These are phyloP conservation scores for Alternaria panax DNA, from an alignment of 2,329 filamentous ascomycete species.

Conservation along the genomic window DNA sequence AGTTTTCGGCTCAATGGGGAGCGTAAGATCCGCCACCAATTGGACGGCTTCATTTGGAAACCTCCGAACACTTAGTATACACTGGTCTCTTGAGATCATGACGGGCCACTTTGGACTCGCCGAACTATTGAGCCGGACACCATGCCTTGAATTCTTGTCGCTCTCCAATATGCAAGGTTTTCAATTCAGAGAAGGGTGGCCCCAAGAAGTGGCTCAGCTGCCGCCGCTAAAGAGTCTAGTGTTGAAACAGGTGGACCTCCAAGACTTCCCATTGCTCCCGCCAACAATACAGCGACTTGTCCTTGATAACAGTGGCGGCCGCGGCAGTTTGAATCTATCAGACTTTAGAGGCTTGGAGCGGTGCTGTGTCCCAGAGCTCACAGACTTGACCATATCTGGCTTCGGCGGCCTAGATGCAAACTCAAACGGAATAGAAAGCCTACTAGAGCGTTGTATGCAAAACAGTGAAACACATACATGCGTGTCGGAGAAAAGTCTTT, in stretches of 20 bases:
- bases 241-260: slow-evolving; percentile 13
- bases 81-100: not conserved
- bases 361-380: slow-evolving; percentile 17
- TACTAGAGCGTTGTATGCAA: slow-evolving; percentile 22
- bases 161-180: slow-evolving; percentile 14
- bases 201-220: not conserved
- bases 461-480: not conserved
- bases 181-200: slow-evolving; percentile 4
- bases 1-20: slow-evolving; percentile 24
- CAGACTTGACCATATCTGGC: slow-evolving; percentile 26
- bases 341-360: not conserved
- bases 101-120: not conserved
- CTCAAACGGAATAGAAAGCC: slow-evolving; percentile 3
- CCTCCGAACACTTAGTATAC: slow-evolving; percentile 34
- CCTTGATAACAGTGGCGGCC: slow-evolving; percentile 2
- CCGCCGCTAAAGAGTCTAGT: slow-evolving; percentile 20
- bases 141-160: slow-evolving; percentile 22
- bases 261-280: slow-evolving; percentile 20
- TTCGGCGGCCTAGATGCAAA: slow-evolving; percentile 10
- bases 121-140: slow-evolving; percentile 19
- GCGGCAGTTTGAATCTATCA: not conserved
- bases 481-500: slow-evolving; percentile 7
- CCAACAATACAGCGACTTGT: slow-evolving; percentile 26
- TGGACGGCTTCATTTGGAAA: slow-evolving; percentile 38
- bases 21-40: not conserved